Evolutionary conservation across 2,329 filamentous ascomycete genomes (phyloP), one percentile per base, ranked within the genome.

Genomic region (Cladosporium sp.): DNA sequence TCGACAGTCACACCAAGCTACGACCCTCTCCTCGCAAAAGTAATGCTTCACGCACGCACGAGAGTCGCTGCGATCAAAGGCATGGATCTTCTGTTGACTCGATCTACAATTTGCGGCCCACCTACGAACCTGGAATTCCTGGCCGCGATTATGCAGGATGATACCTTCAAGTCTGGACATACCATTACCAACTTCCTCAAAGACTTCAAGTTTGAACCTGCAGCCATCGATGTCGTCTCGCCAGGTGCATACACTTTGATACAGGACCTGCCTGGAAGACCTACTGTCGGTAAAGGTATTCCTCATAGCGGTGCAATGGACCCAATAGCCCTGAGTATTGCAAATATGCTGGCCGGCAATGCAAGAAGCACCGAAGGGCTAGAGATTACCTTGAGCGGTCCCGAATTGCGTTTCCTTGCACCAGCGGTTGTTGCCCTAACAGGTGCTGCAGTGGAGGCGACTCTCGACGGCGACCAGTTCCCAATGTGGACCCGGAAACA

Each of bases 241-340:
- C 77, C 78, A 4, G 84, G 84, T 6, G 78, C 81, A 0, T 84
- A 83, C 61, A 85, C 84, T 0, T 71, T 82, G 1, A 75, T 87
- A 1, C 81, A 87, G 67, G 84, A 87, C 61, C 78, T 79, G 49
- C 83, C 83, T 0, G 84, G 80, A 0, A 73, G 85, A n/a, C 78
- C 80, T 3, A 76, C 75, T 0, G 75, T 84, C 2, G 83, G 83
- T 1, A 79, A 80, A 65, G 85, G 84, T 6, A 82, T 87, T 51
- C 80, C 81, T 3, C 81, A 84, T 34, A 77, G 79, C 3, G 84
- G 85, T 0, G 83, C 85, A 0, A 86, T 87, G 84, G 84, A 87
- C 65, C 75, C 78, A 0, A 66, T 86, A n/a, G 77, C 82, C 1
- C 80, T 82, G 47, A 78, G 79, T 22, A 75, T 85, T 28, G 84